Conservation (phyloP, 768 basidiomycete genomes). For the Kwoniella europaea region DNA sequence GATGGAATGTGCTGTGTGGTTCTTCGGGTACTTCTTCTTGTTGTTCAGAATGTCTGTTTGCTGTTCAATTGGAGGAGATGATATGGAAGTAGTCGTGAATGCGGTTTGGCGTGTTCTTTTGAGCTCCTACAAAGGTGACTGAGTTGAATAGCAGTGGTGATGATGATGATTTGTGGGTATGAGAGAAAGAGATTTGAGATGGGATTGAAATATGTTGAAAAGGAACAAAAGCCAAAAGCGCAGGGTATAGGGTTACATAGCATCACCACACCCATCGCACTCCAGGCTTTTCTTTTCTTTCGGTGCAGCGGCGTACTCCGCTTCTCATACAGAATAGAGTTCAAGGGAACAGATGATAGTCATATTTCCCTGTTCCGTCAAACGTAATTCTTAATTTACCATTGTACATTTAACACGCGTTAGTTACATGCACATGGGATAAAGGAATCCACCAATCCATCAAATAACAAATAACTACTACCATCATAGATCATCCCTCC, state of each 20-base stretch:
- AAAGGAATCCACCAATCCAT: neutral
- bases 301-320: neutral
- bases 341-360: neutral
- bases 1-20: neutral
- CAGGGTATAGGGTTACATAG: neutral
- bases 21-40: neutral
- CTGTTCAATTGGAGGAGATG: neutral
- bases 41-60: neutral
- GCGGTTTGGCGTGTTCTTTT: conserved; percentile 3
- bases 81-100: neutral
- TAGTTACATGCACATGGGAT: neutral
- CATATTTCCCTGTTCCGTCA: conserved; percentile 3
- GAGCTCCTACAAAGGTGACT: conserved; percentile 6
- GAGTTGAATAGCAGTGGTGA: neutral
- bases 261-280: too few relatives aligned
- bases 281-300: neutral
- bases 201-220: neutral
- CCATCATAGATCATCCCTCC: neutral
- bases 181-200: conserved; percentile 14
- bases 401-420: neutral
- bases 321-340: neutral
- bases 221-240: neutral
- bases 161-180: neutral
- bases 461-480: neutral
- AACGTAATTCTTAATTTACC: neutral